A percentile compares a stretch with the other conserved stretches of the same genome.
phyloP scores from a whole-genome alignment of 768 basidiomycete genomes.

The Gelatoporia subvermispora region DNA sequence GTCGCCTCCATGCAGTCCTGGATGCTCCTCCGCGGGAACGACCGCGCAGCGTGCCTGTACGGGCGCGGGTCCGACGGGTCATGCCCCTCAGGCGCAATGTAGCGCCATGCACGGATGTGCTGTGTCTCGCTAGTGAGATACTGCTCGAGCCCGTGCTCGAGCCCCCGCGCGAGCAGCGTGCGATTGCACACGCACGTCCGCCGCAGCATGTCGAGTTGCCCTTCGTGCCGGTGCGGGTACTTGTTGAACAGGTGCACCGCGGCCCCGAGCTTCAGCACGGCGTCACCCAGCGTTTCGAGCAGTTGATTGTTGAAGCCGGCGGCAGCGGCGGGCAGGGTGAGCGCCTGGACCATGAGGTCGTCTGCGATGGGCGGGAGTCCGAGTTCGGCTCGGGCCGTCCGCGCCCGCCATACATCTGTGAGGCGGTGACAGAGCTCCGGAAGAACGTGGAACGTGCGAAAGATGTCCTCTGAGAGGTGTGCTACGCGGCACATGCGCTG shows the following conservation, averaged over 20 bases:
- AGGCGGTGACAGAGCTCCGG: conserved; percentile 66
- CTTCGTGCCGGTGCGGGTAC: conserved; percentile 77
- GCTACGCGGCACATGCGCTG: conserved; percentile 48
- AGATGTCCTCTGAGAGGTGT: conserved; percentile 46
- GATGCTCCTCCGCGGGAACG: conserved; percentile 62
- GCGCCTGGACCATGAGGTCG: conserved; percentile 62
- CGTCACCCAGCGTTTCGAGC: conserved; percentile 83
- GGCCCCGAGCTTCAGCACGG: conserved; percentile 71
- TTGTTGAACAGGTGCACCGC: conserved; percentile 75
- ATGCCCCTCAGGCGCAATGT: conserved; percentile 36
- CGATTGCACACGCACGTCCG: conserved; percentile 64
- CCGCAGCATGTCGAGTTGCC: conserved; percentile 67
- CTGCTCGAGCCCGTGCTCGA: conserved; percentile 54
- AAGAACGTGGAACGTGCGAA: conserved; percentile 48
- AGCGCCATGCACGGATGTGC: conserved; percentile 55
- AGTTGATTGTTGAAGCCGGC: conserved; percentile 78
- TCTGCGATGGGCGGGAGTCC: conserved; percentile 56
- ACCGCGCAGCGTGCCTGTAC: conserved; percentile 35
- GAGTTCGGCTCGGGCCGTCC: conserved; percentile 45
- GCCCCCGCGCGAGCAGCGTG: conserved; percentile 63
- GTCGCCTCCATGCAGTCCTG: conserved; percentile 89
- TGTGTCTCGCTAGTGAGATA: conserved; percentile 59
- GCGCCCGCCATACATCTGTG: conserved; percentile 60
- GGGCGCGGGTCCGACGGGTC: conserved; percentile 26
- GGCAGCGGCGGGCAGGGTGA: conserved; percentile 64